Base-by-base conservation (phyloP, 345 rosid species). In the Xanthoceras sorbifolium region DNA sequence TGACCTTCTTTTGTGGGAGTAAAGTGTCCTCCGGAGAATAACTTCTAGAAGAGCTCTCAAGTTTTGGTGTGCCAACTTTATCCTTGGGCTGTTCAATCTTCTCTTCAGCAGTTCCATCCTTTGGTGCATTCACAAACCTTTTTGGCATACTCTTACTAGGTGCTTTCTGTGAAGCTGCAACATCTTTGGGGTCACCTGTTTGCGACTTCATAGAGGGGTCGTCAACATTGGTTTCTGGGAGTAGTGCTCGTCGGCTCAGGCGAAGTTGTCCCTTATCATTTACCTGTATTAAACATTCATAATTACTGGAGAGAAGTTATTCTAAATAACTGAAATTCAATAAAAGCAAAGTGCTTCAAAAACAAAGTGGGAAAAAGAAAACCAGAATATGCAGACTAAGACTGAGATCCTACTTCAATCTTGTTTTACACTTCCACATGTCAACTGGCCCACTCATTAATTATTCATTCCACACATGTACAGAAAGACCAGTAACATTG, bases 231-330 rank as follows among this genome's bases (percentile, higher is more conserved):
- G 88, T 48, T 42, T 91, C 97, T 67, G 97, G 95, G 81, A 92
- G 93, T 68, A 96, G 85, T 38, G 97, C 97, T 67, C 83, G 82
- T 44, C 92, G 97, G 81, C 99, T 96, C 62, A 93, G 94, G 50
- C 97, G 93, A 78, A 96, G 97, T 81, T 96, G 99, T 69, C 99
- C 99, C 80, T 96, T 96, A 67, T 86, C 94, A 76, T 93, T 93
- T 77, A 96, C 89, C 99, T 95, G 89, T 34, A 80, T 77, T 67
- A 40, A 38, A 77, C n/a, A n/a, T n/a, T n/a, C 9, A 46, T 32
- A n/a, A 62, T 52, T 20, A 79, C 42, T 28, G 31, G 64, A 78
- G 40, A 69, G 25, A 67, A 25, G 31, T 40, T 74, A 6, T 52
- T 42, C 22, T 14, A 14, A 64, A 29, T 12, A 46, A 69, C 34